Evolutionary conservation across 1,139 yeast species (phyloP).

Genomic region (Yamadazyma mexicana): DNA sequence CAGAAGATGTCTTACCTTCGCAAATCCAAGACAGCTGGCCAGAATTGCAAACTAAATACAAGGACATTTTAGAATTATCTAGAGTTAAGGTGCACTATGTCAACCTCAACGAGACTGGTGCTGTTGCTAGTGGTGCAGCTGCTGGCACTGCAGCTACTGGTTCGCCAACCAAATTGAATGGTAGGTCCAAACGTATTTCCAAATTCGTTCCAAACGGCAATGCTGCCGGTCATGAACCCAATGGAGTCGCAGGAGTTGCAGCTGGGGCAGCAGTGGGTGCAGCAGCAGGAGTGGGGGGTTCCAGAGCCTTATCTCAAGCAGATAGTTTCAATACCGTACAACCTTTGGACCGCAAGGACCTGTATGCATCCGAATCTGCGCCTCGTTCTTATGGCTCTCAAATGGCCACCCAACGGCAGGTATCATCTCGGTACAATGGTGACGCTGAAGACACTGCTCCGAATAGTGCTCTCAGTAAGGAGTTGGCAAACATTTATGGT

Average conservation of each 20-base stretch:
- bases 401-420: background rate
- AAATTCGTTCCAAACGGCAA: constrained; percentile 19
- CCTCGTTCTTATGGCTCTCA: constrained; percentile 3
- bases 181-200: constrained; percentile 18
- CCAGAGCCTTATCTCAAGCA: constrained; percentile 5
- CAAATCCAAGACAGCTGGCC: constrained; percentile 14
- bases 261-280: constrained; percentile 13
- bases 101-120: constrained; percentile 5
- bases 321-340: background rate
- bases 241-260: constrained; percentile 5
- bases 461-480: constrained; percentile 5
- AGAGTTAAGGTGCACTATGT: constrained; percentile 14
- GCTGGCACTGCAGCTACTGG: constrained; percentile 4
- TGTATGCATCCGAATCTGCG: constrained; percentile 1
- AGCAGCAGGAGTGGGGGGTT: constrained; percentile 10
- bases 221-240: constrained; percentile 6
- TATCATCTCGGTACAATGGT: background rate
- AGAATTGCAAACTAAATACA: constrained; percentile 15
- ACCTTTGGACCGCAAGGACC: background rate
- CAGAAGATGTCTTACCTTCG: constrained; percentile 9
- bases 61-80: constrained; percentile 5
- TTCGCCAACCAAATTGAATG: constrained; percentile 14
- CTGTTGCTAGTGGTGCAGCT: background rate
- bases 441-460: background rate
- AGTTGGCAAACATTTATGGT: constrained; percentile 10